Evolutionary conservation across 805 yeast genomes (phyloP), one percentile per base, ranked within the genome.

Genomic region (Kluyveromyces nonfermentans): DNA sequence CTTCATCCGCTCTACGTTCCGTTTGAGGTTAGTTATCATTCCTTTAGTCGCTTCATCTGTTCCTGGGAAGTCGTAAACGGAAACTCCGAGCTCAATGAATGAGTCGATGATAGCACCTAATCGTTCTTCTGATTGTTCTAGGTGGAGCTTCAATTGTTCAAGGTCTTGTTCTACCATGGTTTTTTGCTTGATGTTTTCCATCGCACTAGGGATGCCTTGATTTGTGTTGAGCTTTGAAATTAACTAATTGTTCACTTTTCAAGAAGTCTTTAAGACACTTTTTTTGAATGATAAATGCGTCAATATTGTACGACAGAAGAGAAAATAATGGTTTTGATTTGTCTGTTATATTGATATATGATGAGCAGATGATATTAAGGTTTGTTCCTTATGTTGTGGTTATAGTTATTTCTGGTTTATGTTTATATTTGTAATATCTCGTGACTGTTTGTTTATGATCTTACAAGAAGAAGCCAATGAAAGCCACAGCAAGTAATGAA

Each of bases 31-130:
- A 22, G 67, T 58, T 0, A 67, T 54, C 54, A 68, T 68, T 46
- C 63, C 86, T 44, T 74, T 74, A 46, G 80, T 78, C 2, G 95
- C 82, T 53, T 82, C 90, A 28, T 74, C 80, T 2, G 95, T 87
- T 9, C 95, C 96, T 50, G 88, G 89, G 59, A 82, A 87, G 64
- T 90, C 98, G 62, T 93, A 96, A 2, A 88, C 89, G 41, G 89
- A 77, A 14, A 90, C 89, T 3, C 96, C 97, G 18, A 89, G 68
- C 58, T 90, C 96, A 16, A 88, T 79, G 45, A 89, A 77, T 7
- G 94, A 81, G 59, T 90, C 96, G 9, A 83, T 75, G 5, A 80
- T 64, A 18, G 74, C 70, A 18, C 77, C 72, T 2, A 70, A 55
- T 19, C 64, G 65, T 30, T 60, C 59, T 43, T 59, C 65, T 0